Evolutionary conservation across 169 alveolate genomes (phyloP).

Genomic region (Babesia divergens): DNA sequence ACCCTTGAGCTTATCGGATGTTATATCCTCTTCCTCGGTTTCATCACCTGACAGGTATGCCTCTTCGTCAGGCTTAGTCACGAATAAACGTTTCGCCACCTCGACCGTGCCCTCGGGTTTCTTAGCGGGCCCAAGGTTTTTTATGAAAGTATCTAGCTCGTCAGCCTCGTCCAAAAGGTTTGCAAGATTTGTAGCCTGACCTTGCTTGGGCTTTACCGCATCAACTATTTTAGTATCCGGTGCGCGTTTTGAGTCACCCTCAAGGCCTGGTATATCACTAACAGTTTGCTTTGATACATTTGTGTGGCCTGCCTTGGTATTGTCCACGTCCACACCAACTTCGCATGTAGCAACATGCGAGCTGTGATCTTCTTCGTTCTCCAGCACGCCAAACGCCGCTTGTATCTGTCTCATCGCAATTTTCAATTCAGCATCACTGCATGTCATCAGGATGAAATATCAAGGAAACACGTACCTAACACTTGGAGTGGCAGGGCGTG

Average conservation of each 20-base stretch:
- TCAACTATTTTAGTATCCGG: not conserved
- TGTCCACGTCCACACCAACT: not conserved
- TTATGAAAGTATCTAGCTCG: conserved; percentile 39
- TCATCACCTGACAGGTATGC: conserved; percentile 44
- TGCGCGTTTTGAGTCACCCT: not conserved
- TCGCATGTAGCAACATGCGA: not conserved
- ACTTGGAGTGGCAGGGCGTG: not conserved
- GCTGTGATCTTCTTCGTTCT: not conserved
- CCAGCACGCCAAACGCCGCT: not conserved
- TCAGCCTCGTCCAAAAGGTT: conserved; percentile 4
- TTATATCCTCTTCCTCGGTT: conserved; percentile 5
- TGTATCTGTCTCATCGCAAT: conserved; percentile 29
- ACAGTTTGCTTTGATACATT: not conserved
- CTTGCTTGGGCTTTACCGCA: not conserved
- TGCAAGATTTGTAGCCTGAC: too few species aligned
- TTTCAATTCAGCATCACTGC: conserved; percentile 31
- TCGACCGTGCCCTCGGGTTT: conserved; percentile 9
- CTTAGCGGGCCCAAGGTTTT: conserved; percentile 14
- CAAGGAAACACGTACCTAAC: conserved; percentile 4
- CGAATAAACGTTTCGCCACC: conserved; percentile 41
- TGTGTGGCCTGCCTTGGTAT: not conserved
- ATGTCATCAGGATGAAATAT: not conserved
- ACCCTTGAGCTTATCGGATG: conserved; percentile 26
- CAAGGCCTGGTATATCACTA: not conserved
- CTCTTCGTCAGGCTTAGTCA: conserved; percentile 53